Percentiles rank a stretch among this genome's conserved stretches.
These are phyloP conservation scores for Xylariaceae sp. DNA, from an alignment of 2,329 filamentous ascomycete species.

Conservation along the genomic window DNA sequence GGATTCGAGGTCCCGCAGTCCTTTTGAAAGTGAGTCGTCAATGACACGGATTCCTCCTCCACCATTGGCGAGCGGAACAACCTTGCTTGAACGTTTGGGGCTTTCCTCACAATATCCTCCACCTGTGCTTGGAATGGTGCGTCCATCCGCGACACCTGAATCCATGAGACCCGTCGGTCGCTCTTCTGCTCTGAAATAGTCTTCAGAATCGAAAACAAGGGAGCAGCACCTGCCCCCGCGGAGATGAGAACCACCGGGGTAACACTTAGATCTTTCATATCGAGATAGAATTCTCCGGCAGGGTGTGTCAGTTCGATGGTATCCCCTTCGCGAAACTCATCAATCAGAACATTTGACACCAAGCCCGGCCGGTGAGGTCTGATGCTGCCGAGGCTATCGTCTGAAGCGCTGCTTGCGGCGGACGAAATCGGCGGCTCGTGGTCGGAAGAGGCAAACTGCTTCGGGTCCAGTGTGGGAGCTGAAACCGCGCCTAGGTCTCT, in stretches of 20 bases:
- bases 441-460: conserved; percentile 7
- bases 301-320: conserved; percentile 64
- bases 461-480: conserved; percentile 19
- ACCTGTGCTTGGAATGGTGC: conserved; percentile 54
- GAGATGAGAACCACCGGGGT: conserved; percentile 58
- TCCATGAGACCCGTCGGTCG: conserved; percentile 51
- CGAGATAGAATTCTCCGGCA: conserved; percentile 56
- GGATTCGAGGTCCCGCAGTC: conserved; percentile 43
- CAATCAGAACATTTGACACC: conserved; percentile 67
- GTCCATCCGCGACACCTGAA: conserved; percentile 52
- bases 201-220: conserved; percentile 59
- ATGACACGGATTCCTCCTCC: conserved; percentile 42
- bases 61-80: conserved; percentile 49
- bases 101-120: conserved; percentile 36
- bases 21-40: conserved; percentile 42
- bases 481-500: conserved; percentile 53
- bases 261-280: conserved; percentile 37
- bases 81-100: conserved; percentile 37
- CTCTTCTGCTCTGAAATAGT: conserved; percentile 43
- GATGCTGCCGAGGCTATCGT: conserved; percentile 29
- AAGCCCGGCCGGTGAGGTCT: conserved; percentile 47
- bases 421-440: conserved; percentile 26
- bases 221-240: conserved; percentile 57
- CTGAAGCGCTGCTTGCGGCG: conserved; percentile 30
- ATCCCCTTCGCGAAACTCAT: conserved; percentile 58